Conservation (phyloP, 257 asterid genomes). For the Plantago ovata region DNA sequence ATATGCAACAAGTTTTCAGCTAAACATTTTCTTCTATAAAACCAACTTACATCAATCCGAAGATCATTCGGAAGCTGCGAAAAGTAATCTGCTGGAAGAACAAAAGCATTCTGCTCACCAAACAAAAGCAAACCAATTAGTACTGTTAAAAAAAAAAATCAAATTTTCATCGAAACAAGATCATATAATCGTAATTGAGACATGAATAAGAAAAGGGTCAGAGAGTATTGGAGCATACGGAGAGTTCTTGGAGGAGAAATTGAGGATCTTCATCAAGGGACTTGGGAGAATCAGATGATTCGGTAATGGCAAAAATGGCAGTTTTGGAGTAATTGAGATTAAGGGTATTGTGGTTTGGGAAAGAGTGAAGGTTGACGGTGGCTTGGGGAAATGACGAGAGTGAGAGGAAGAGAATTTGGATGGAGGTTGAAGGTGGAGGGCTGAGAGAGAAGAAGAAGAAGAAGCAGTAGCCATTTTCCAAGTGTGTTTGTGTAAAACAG, state of each 20-base stretch:
- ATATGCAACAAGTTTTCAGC: background rate
- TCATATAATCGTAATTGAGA: background rate
- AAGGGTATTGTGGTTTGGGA: slow-evolving; percentile 25
- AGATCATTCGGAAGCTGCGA: slow-evolving; percentile 82
- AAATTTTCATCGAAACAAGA: slow-evolving; percentile 1
- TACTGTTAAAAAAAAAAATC: background rate
- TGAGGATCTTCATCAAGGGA: slow-evolving; percentile 55
- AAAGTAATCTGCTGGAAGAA: slow-evolving; percentile 74
- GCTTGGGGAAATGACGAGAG: slow-evolving; percentile 27
- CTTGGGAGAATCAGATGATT: slow-evolving; percentile 69
- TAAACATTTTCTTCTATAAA: slow-evolving; percentile 1
- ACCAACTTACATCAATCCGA: slow-evolving; percentile 77
- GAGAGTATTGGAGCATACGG: slow-evolving; percentile 36
- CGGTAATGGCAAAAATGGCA: slow-evolving; percentile 55
- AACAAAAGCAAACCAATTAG: slow-evolving; percentile 6
- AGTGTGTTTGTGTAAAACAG: slow-evolving; percentile 13
- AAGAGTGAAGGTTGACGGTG: slow-evolving; percentile 21
- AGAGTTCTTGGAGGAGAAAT: slow-evolving; percentile 59
- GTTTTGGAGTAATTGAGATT: slow-evolving; percentile 25
- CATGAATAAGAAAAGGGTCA: background rate
- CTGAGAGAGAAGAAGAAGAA: slow-evolving; percentile 29
- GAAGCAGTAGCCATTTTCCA: slow-evolving; percentile 40
- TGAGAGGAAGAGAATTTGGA: slow-evolving; percentile 26
- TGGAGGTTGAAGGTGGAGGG: slow-evolving; percentile 38
- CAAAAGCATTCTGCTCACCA: slow-evolving; percentile 59